Conservation (phyloP, 176 grass and related monocot genomes). For the Pontederia crassipes region DNA sequence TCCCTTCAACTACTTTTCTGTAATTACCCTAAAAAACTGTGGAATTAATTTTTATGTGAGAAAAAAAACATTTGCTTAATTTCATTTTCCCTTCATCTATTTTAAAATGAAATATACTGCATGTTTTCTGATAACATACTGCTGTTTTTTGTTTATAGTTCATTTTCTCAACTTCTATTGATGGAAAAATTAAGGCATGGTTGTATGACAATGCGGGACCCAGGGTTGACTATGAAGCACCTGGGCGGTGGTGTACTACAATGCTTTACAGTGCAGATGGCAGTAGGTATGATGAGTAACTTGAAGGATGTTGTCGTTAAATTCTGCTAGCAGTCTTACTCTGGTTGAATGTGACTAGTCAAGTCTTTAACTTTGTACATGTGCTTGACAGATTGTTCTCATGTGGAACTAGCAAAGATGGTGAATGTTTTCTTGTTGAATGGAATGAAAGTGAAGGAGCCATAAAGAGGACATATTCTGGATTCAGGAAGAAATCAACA, state of each 20-base stretch:
- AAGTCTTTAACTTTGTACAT: no score
- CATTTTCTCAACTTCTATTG: conserved; percentile 90
- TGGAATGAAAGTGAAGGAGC: conserved; percentile 99
- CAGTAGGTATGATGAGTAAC: conserved; percentile 42
- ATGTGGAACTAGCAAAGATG: conserved; percentile 93
- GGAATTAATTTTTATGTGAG: background rate
- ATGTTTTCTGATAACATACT: conserved; percentile 2
- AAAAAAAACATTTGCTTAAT: background rate
- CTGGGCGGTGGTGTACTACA: conserved; percentile 89
- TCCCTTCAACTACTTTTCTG: no score
- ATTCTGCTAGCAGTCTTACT: no score
- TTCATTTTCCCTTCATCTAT: background rate
- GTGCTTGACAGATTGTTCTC: conserved; percentile 61
- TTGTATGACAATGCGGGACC: conserved; percentile 92
- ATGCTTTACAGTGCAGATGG: conserved; percentile 98
- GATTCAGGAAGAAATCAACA: conserved; percentile 67
- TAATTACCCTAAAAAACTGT: background rate
- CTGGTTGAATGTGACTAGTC: no score
- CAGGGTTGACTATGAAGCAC: conserved; percentile 90
- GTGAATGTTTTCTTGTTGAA: conserved; percentile 84
- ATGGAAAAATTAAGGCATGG: conserved; percentile 99
- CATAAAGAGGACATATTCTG: conserved; percentile 76
- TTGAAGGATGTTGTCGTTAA: background rate
- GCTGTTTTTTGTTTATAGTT: conserved; percentile 44
- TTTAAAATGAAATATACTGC: background rate